Conservation (phyloP, 1,139 yeast species). For the Torulaspora pretoriensis region DNA sequence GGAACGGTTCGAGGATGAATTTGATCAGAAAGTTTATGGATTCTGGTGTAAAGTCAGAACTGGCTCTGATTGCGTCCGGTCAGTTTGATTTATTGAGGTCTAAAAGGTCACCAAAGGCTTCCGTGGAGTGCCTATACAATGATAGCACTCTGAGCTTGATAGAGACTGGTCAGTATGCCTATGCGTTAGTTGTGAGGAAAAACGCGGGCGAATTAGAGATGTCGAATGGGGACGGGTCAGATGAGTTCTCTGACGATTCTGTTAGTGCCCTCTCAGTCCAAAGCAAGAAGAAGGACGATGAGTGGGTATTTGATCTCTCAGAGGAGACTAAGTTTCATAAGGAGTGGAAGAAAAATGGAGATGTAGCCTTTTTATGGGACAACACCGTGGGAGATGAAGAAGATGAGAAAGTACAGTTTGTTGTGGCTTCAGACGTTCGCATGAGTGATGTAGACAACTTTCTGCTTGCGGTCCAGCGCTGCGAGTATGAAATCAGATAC, state of each 20-base stretch:
- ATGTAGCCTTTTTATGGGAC: constrained; percentile 66
- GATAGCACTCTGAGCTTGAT: constrained; percentile 76
- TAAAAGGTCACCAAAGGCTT: constrained; percentile 80
- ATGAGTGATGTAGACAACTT: constrained; percentile 59
- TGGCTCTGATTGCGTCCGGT: constrained; percentile 74
- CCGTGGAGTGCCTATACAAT: constrained; percentile 74
- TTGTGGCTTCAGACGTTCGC: constrained; percentile 61
- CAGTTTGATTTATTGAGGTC: constrained; percentile 69
- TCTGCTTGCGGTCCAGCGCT: constrained; percentile 56
- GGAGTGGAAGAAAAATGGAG: constrained; percentile 42
- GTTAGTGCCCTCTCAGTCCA: constrained; percentile 59
- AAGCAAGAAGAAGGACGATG: constrained; percentile 39
- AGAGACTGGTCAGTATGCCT: constrained; percentile 57
- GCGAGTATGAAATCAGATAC: constrained; percentile 76
- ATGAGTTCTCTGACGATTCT: constrained; percentile 44
- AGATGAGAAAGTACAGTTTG: constrained; percentile 84
- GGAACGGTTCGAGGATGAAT: constrained; percentile 53
- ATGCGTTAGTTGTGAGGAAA: constrained; percentile 67
- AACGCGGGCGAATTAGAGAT: constrained; percentile 59
- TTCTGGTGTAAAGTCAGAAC: constrained; percentile 57
- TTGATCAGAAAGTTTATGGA: constrained; percentile 69
- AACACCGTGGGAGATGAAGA: constrained; percentile 72
- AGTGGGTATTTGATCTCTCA: constrained; percentile 29
- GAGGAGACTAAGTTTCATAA: constrained; percentile 45
- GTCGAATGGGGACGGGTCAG: constrained; percentile 46